A percentile compares a stretch with the other conserved stretches of the same genome.
Evolutionary conservation across 1,284 basidiomycete species (phyloP).

Genomic region (Cutaneotrichosporon dermatis): DNA sequence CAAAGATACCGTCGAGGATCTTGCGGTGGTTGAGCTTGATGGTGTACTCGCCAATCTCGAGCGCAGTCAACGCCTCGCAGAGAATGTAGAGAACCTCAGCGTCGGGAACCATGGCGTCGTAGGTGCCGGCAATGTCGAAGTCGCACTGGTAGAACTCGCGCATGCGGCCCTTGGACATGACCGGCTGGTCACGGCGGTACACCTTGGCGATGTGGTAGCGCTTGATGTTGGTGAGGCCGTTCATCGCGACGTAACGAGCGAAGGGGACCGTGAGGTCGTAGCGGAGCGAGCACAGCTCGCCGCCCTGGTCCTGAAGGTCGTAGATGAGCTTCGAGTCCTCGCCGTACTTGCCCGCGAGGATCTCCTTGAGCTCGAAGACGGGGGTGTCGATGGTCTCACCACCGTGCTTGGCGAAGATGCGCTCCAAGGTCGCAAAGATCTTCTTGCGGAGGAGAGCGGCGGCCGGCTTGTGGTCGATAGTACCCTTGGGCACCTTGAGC

Average conservation of each 20-base stretch:
- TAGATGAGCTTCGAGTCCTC: slow-evolving; percentile 98
- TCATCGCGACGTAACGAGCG: slow-evolving; percentile 93
- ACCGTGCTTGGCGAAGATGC: slow-evolving; percentile 83
- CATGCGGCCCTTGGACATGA: slow-evolving; percentile 97
- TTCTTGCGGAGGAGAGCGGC: slow-evolving; percentile 89
- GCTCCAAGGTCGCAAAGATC: slow-evolving; percentile 84
- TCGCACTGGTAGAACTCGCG: slow-evolving; percentile 98
- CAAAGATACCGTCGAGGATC: slow-evolving; percentile 95
- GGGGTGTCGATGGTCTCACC: slow-evolving; percentile 94
- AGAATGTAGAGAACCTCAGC: slow-evolving; percentile 82
- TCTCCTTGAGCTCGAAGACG: slow-evolving; percentile 95
- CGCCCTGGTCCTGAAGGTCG: slow-evolving; percentile 97
- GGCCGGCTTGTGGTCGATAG: slow-evolving; percentile 89
- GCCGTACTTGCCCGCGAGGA: slow-evolving; percentile 91
- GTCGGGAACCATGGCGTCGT: slow-evolving; percentile 97
- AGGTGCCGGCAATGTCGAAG: slow-evolving; percentile 89
- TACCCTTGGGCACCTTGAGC: slow-evolving; percentile 62
- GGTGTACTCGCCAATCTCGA: slow-evolving; percentile 89
- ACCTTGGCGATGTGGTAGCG: slow-evolving; percentile 98
- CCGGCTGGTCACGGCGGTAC: slow-evolving; percentile 92
- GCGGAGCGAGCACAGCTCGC: slow-evolving; percentile 87
- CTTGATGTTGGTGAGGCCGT: slow-evolving; percentile 70
- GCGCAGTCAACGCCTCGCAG: slow-evolving; percentile 71
- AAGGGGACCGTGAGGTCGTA: slow-evolving; percentile 98
- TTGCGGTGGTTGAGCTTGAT: slow-evolving; percentile 98